Evolutionary conservation across 1,139 yeast species (phyloP).

Genomic region (Zhuliangozyma blackwelliae): DNA sequence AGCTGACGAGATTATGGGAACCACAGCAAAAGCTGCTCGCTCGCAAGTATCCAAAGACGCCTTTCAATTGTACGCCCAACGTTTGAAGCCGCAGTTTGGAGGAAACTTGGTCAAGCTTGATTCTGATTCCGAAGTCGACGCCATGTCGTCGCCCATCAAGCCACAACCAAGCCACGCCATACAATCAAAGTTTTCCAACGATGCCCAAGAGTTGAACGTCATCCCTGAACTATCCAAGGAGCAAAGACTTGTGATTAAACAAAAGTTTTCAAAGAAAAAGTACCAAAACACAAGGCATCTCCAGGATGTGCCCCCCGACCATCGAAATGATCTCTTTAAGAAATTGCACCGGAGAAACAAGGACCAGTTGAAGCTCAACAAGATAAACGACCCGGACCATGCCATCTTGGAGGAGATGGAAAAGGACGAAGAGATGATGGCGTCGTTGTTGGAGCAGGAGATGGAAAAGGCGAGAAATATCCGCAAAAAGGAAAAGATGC

Average conservation of each 20-base stretch:
- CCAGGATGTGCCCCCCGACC: conserved; percentile 3
- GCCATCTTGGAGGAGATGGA: conserved; percentile 32
- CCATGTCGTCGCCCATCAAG: neutral
- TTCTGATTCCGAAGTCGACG: conserved; percentile 14
- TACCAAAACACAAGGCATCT: conserved; percentile 4
- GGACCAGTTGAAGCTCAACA: conserved; percentile 27
- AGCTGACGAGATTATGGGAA: conserved; percentile 14
- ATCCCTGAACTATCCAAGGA: conserved; percentile 38
- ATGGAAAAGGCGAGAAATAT: conserved; percentile 49
- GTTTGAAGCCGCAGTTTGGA: conserved; percentile 20
- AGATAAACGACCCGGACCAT: conserved; percentile 25
- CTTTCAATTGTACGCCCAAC: conserved; percentile 34
- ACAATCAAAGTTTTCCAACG: conserved; percentile 9
- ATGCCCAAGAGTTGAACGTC: conserved; percentile 11
- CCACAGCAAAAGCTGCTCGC: too few relatives aligned
- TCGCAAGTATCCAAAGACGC: conserved; percentile 19
- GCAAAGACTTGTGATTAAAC: conserved; percentile 29
- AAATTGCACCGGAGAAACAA: conserved; percentile 33
- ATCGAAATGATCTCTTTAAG: conserved; percentile 16
- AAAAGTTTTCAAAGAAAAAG: conserved; percentile 27
- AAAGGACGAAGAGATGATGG: conserved; percentile 41
- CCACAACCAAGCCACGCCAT: neutral
- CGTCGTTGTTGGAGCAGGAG: conserved; percentile 58
- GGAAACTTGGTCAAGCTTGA: conserved; percentile 20
- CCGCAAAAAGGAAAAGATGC: conserved; percentile 46